phyloP scores from a whole-genome alignment of 768 basidiomycete species.

The Albatrellus ellisii region DNA sequence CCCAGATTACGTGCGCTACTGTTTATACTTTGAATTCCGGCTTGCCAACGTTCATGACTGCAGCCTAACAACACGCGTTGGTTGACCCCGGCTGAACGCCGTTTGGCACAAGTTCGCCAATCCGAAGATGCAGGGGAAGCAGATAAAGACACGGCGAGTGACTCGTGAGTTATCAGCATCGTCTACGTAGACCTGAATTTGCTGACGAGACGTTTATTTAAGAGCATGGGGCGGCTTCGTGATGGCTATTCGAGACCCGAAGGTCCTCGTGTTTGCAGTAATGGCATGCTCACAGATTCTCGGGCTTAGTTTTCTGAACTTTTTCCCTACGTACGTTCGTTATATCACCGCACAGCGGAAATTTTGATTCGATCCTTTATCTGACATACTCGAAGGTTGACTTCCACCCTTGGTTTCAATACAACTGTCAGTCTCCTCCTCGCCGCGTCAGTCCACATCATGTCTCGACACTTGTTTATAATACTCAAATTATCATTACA shows the following conservation, averaged over 20 bases:
- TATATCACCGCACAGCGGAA: background rate
- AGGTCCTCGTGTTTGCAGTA: constrained; percentile 38
- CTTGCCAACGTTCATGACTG: background rate
- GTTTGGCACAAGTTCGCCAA: constrained; percentile 51
- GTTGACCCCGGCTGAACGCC: constrained; percentile 35
- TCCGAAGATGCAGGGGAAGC: constrained; percentile 60
- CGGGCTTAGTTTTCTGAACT: constrained; percentile 47
- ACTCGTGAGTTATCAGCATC: constrained; percentile 34
- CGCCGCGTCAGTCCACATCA: constrained; percentile 34
- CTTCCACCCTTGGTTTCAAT: constrained; percentile 45
- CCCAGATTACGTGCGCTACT: constrained; percentile 39
- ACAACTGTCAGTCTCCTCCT: constrained; percentile 48
- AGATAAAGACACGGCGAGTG: constrained; percentile 41
- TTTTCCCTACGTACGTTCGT: constrained; percentile 37
- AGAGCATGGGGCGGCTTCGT: constrained; percentile 40
- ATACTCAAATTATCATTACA: too few relatives aligned
- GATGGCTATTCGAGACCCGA: constrained; percentile 42
- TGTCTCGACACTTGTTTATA: background rate
- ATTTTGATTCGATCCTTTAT: background rate
- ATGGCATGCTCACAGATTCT: constrained; percentile 37
- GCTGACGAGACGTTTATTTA: background rate
- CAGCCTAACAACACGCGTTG: constrained; percentile 53
- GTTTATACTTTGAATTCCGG: background rate
- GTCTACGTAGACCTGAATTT: background rate
- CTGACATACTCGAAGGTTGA: constrained; percentile 24